Evolutionary conservation across 2,329 filamentous ascomycete genomes (phyloP), one percentile per base, ranked within the genome.

Genomic region (Metarhizium humberi): DNA sequence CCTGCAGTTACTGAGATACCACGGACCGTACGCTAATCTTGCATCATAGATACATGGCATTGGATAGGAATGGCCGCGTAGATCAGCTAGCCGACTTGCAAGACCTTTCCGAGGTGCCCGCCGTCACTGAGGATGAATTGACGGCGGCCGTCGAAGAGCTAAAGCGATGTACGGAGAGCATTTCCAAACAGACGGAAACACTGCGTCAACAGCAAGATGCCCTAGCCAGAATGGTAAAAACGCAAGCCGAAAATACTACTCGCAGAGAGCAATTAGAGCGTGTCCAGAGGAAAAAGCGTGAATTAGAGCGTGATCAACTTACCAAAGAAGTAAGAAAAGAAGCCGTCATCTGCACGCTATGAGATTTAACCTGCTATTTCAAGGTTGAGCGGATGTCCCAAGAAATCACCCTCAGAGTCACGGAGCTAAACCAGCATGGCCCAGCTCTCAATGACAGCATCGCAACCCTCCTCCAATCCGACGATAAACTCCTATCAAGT

Each of bases 401-500:
- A 43, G 69, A 67, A 4, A 60, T 83, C n/a, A 68, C 69, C 47
- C 75, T 75, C 54, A 73, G 74, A 43, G 65, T 76, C 29, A 65
- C 70, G 3, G 78, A 81, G 52, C 64, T 81, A 2, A 75, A 80
- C 61, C 76, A 79, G 57, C 78, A 84, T 45, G 67, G 67, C 6
- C 76, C 72, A 2, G 69, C 69, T 3, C 65, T 85, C 16, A 76
- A 75, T 50, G 71, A 76, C 55, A 75, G 75, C 1, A 70, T 83
- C 0, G 73, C 76, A 25, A 71, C 71, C 16, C 67, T 80, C 11
- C 69, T 87, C 8, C 73, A 75, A 8, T 79, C 82, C 1, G 86
- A 90, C 57, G 85, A 89, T 63, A 82, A 80, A 58, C 73, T 88
- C 2, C 71, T 89, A 1, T 73, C 78, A 20, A 83, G 83, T 56